phyloP scores from a whole-genome alignment of 2,329 filamentous ascomycete genomes.

The Lizonia empirigonia region DNA sequence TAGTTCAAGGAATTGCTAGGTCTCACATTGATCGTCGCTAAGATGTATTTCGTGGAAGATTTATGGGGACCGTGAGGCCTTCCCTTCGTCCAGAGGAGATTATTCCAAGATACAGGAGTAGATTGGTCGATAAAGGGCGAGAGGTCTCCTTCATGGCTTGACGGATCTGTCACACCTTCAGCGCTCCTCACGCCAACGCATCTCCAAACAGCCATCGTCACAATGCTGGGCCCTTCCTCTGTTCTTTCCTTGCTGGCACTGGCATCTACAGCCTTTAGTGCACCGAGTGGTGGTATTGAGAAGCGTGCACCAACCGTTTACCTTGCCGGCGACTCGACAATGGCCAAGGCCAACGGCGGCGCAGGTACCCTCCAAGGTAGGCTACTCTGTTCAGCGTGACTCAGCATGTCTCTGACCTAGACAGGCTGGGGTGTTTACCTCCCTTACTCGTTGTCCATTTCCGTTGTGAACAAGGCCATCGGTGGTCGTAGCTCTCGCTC shows the following conservation, averaged over 20 bases:
- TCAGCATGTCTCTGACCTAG: not conserved
- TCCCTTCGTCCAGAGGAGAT: slow-evolving; percentile 12
- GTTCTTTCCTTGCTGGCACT: slow-evolving; percentile 29
- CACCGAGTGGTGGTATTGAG: slow-evolving; percentile 26
- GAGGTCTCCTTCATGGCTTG: not conserved
- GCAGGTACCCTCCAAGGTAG: slow-evolving; percentile 47
- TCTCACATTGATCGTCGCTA: slow-evolving; percentile 7
- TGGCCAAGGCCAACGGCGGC: slow-evolving; percentile 58
- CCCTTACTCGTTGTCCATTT: slow-evolving; percentile 56
- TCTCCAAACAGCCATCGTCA: not conserved
- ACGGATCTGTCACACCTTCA: not conserved
- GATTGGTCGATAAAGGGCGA: slow-evolving; percentile 7
- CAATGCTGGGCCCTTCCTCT: slow-evolving; percentile 28
- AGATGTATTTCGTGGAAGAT: slow-evolving; percentile 15
- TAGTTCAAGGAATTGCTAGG: slow-evolving; percentile 1
- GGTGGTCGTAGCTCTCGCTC: slow-evolving; percentile 70
- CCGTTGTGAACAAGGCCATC: slow-evolving; percentile 68
- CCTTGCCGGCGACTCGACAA: slow-evolving; percentile 67
- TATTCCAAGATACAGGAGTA: not conserved
- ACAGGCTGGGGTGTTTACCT: slow-evolving; percentile 69
- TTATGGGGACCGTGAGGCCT: slow-evolving; percentile 3
- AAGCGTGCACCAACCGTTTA: slow-evolving; percentile 55
- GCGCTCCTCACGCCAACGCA: not conserved
- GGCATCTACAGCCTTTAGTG: slow-evolving; percentile 27
- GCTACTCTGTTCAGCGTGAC: not conserved